phyloP scores from a whole-genome alignment of 805 yeast species.

The Zygotorulaspora sp. region DNA sequence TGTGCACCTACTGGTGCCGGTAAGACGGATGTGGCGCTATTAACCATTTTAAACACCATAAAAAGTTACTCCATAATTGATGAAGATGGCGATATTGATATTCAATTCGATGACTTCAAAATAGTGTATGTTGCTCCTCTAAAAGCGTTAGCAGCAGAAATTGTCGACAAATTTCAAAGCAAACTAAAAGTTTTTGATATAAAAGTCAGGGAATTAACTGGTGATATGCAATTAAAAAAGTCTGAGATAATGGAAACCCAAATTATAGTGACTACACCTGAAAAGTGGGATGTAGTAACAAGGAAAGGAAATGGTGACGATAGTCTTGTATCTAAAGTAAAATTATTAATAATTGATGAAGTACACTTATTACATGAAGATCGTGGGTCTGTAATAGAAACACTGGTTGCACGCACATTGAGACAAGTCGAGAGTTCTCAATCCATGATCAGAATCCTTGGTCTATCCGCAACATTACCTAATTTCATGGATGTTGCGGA shows the following conservation, averaged over 20 bases:
- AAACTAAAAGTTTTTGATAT: slow-evolving; percentile 83
- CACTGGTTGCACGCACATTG: slow-evolving; percentile 87
- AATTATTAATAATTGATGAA: slow-evolving; percentile 86
- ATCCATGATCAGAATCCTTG: slow-evolving; percentile 88
- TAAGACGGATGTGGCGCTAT: slow-evolving; percentile 87
- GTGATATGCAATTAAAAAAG: slow-evolving; percentile 89
- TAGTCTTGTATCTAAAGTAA: slow-evolving; percentile 78
- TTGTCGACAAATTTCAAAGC: slow-evolving; percentile 80
- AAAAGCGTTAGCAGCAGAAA: slow-evolving; percentile 94
- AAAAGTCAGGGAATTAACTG: slow-evolving; percentile 82
- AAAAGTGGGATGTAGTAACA: slow-evolving; percentile 97
- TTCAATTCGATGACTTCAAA: slow-evolving; percentile 81
- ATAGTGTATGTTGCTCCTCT: slow-evolving; percentile 90
- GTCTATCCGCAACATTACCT: slow-evolving; percentile 90
- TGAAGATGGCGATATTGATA: slow-evolving; percentile 49
- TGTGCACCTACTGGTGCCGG: slow-evolving; percentile 99
- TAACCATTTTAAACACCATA: slow-evolving; percentile 74
- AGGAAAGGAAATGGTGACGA: slow-evolving; percentile 87
- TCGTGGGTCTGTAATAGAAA: slow-evolving; percentile 95
- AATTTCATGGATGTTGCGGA: slow-evolving; percentile 92
- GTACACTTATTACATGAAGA: slow-evolving; percentile 96
- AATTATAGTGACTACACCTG: slow-evolving; percentile 90
- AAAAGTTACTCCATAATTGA: slow-evolving; percentile 60
- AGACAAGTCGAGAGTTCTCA: slow-evolving; percentile 94
- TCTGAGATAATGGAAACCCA: slow-evolving; percentile 79